Percentiles rank a stretch among this genome's conserved stretches.
phyloP scores from a whole-genome alignment of 306 rosid genomes.

The Hylodesmum podocarpum region DNA sequence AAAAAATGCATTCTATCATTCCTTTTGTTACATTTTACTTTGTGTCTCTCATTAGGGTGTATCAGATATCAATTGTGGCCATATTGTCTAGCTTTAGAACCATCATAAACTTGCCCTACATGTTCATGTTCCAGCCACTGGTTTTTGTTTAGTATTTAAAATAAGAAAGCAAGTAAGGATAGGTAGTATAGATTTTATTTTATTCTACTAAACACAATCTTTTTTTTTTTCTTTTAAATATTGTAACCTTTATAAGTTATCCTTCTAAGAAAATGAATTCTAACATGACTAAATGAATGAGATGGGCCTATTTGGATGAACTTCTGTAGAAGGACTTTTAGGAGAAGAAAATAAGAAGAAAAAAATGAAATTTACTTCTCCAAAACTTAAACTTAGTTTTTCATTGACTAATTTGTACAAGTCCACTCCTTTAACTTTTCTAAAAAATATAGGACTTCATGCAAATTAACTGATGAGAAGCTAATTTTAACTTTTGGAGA shows the following conservation, averaged over 20 bases:
- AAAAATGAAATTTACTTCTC: too few relatives aligned
- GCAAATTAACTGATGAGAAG: too few relatives aligned
- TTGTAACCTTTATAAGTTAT: background rate
- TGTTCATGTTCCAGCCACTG: conserved; percentile 19
- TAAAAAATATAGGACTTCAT: too few relatives aligned
- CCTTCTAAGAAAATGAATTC: conserved; percentile 3
- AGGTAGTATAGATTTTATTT: background rate
- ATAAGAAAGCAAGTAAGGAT: background rate
- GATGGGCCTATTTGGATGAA: too few relatives aligned
- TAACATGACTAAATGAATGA: conserved; percentile 12
- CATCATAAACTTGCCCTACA: background rate
- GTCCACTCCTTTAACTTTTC: too few relatives aligned
- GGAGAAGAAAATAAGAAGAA: too few relatives aligned
- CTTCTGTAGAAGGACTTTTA: too few relatives aligned
- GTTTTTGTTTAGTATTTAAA: conserved; percentile 15
- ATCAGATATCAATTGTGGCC: background rate
- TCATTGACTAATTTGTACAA: too few relatives aligned
- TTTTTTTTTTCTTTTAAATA: background rate
- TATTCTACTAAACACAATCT: conserved; percentile 5
- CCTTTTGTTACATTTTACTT: conserved; percentile 13
- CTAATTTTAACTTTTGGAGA: too few relatives aligned
- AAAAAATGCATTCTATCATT: conserved; percentile 13
- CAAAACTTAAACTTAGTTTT: too few relatives aligned
- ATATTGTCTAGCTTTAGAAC: background rate
- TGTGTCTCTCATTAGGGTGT: background rate